Conservation (phyloP, 2,329 filamentous ascomycete species). For the Pseudogymnoascus sp. region DNA sequence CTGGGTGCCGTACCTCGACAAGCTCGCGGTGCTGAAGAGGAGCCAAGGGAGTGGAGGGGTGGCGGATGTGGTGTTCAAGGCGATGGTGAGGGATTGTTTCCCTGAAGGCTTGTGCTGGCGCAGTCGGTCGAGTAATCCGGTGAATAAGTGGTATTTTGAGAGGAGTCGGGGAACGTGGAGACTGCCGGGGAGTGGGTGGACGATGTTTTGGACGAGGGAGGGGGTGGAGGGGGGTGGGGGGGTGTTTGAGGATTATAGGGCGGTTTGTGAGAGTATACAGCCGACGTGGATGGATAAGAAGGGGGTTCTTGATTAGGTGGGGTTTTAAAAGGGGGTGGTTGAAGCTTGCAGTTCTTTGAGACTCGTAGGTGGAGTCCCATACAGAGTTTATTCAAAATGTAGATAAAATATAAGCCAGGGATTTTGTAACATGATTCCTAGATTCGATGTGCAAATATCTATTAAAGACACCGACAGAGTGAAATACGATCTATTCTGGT, state of each 20-base stretch:
- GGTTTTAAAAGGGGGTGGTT: background rate
- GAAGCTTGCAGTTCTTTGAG: background rate
- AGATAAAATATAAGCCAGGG: background rate
- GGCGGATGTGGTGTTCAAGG: slow-evolving; percentile 92
- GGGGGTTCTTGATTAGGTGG: slow-evolving; percentile 48
- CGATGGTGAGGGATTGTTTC: slow-evolving; percentile 87
- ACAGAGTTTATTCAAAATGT: background rate
- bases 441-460: no score
- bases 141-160: slow-evolving; percentile 99
- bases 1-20: slow-evolving; percentile 89
- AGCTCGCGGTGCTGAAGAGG: slow-evolving; percentile 86
- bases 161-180: slow-evolving; percentile 78
- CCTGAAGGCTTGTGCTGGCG: slow-evolving; percentile 86
- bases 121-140: slow-evolving; percentile 82
- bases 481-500: no score
- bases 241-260: slow-evolving; percentile 63
- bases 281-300: slow-evolving; percentile 60
- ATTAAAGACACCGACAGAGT: no score
- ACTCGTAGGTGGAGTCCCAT: background rate
- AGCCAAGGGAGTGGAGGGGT: slow-evolving; percentile 88
- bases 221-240: slow-evolving; percentile 51
- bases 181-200: slow-evolving; percentile 77
- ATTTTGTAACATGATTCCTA: background rate
- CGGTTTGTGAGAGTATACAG: slow-evolving; percentile 60
- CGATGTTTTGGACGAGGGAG: slow-evolving; percentile 95